Conservation (phyloP, 768 basidiomycete genomes). For the Tulasnella calospora region DNA sequence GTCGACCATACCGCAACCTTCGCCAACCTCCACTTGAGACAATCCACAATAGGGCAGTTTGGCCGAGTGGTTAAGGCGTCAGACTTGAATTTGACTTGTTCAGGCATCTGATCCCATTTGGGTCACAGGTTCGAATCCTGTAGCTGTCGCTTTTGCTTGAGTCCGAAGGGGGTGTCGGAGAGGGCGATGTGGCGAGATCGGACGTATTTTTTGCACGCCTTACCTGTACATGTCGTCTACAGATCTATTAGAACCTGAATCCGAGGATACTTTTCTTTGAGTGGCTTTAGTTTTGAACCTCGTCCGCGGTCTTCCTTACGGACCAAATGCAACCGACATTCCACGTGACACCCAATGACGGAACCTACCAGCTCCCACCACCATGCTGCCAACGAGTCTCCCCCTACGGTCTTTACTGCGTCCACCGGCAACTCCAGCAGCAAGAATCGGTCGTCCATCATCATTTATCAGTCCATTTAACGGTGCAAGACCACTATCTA, state of each 20-base stretch:
- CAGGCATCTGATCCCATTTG: conserved; percentile 23
- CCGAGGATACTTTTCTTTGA: background rate
- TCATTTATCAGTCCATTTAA: background rate
- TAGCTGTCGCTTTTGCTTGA: conserved; percentile 12
- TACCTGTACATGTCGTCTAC: background rate
- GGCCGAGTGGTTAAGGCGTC: conserved; percentile 25
- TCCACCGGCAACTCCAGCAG: background rate
- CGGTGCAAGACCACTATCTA: conserved; percentile 6
- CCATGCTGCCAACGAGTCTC: background rate
- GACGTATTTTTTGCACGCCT: background rate
- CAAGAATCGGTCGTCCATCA: background rate
- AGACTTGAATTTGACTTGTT: conserved; percentile 22
- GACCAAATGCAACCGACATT: background rate
- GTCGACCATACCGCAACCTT: background rate
- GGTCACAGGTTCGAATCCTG: conserved; percentile 23
- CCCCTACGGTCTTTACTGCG: background rate
- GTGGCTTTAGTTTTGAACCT: background rate
- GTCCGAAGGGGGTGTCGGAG: too few relatives aligned
- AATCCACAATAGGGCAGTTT: background rate
- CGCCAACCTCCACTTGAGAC: background rate
- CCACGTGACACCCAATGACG: background rate
- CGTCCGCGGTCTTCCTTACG: background rate
- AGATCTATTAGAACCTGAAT: background rate
- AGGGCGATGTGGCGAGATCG: background rate
- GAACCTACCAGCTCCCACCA: background rate